Evolutionary conservation across 2,329 filamentous ascomycete species (phyloP), one percentile per base, ranked within the genome.

Genomic region (Alternaria triticimaculans): DNA sequence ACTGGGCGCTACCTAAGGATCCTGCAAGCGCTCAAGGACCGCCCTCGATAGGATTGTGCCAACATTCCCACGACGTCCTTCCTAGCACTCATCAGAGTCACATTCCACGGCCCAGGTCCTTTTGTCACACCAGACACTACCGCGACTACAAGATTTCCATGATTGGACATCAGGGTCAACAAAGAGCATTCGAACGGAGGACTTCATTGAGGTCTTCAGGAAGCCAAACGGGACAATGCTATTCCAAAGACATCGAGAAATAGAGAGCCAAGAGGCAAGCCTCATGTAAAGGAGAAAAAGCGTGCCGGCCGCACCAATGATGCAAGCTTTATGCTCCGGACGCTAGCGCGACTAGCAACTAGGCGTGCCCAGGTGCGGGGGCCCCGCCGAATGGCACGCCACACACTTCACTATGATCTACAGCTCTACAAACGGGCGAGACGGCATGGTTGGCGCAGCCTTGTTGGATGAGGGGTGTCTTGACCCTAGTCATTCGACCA

Each of bases 281-380:
- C 20, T 53, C 30, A 37, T 25, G 8, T 37, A 25, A 41, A 53
- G 20, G 25, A 55, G n/a, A 55, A 5, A 11, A 53, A 12, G 53
- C 43, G 11, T n/a, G 48, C 20, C 14, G n/a, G 15, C 11, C 21
- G 51, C 46, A 44, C 25, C 33, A 56, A 55, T 55, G 20, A 46
- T 51, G 45, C 28, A 43, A 37, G 44, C 58, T 60, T 45, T 55
- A 30, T 20, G 18, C n/a, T 26, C 26, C 51, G 23, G 49, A 18
- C 61, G 4, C 54, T 64, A 58, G 41, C 46, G 18, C 5, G 12
- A 43, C 23, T 21, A 55, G 44, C 28, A 21, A 21, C 14, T 26
- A 37, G 18, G 57, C 58, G 55, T 60, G 37, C 37, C 37, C 37
- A 41, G 37, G 37, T 41, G 56, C 59, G 64, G 60, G 64, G 66